These are phyloP conservation scores for Cryptococcus amylolentus DNA, from an alignment of 1,284 basidiomycete species.

Conservation along the genomic window DNA sequence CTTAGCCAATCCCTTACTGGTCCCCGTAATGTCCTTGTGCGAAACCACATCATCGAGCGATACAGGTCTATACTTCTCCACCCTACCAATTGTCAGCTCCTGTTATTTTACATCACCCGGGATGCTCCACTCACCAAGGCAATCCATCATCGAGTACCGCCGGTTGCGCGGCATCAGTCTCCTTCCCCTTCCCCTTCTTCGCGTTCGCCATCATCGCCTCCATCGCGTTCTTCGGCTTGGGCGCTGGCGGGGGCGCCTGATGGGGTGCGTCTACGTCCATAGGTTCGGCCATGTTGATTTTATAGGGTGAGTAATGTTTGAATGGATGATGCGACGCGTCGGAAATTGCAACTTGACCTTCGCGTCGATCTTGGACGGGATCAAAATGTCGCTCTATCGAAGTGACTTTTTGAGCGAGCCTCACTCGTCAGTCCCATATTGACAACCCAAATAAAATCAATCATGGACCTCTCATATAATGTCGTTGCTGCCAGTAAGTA, in stretches of 20 bases:
- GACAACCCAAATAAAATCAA: neutral
- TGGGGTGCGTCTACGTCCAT: too few relatives aligned
- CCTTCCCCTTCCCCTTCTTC: constrained; percentile 45
- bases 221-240: constrained; percentile 38
- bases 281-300: too few relatives aligned
- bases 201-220: constrained; percentile 41
- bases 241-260: too few relatives aligned
- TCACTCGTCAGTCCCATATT: too few relatives aligned
- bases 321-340: too few relatives aligned
- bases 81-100: constrained; percentile 57
- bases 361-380: too few relatives aligned
- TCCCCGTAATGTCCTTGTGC: constrained; percentile 86
- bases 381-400: too few relatives aligned
- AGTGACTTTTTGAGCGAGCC: too few relatives aligned
- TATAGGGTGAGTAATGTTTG: neutral
- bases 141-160: constrained; percentile 40
- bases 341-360: too few relatives aligned
- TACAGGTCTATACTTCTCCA: constrained; percentile 90
- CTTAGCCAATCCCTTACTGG: constrained; percentile 58
- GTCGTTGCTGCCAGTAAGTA: constrained; percentile 46
- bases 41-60: constrained; percentile 88
- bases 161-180: constrained; percentile 21
- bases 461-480: constrained; percentile 48
- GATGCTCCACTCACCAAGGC: constrained; percentile 41
- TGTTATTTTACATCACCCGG: neutral